Evolutionary conservation across 306 rosid species (phyloP).

Genomic region (Casuarina glauca): DNA sequence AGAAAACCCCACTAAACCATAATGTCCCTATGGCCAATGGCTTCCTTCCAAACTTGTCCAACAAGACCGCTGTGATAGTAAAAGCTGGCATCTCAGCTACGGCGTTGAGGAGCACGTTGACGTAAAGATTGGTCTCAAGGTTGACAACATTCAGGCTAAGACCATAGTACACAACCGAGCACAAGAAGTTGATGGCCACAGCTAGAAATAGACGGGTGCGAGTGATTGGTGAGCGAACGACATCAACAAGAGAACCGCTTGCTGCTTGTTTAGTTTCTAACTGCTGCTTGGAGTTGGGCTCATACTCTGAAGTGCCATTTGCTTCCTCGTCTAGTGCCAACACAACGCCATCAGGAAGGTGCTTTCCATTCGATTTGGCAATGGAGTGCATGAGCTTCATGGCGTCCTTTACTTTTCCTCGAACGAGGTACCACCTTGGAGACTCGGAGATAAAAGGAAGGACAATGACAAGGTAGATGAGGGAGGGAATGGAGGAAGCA

Average conservation of each 20-base stretch:
- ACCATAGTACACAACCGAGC: constrained; percentile 80
- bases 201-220: constrained; percentile 64
- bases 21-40: constrained; percentile 68
- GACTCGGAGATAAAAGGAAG: constrained; percentile 81
- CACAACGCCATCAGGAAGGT: constrained; percentile 52
- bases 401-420: constrained; percentile 63
- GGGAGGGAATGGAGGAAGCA: constrained; percentile 69
- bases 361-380: constrained; percentile 53
- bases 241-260: constrained; percentile 64
- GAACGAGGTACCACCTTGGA: constrained; percentile 91
- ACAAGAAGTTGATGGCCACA: constrained; percentile 54
- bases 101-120: constrained; percentile 69
- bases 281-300: constrained; percentile 1
- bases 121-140: constrained; percentile 63
- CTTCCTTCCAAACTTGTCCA: constrained; percentile 62
- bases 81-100: constrained; percentile 92
- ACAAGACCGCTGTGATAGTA: constrained; percentile 58
- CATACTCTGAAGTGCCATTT: background rate
- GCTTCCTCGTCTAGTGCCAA: constrained; percentile 65
- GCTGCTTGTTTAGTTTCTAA: constrained; percentile 35
- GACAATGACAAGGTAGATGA: constrained; percentile 51
- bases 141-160: constrained; percentile 73
- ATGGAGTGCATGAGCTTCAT: constrained; percentile 60
- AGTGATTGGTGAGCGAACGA: constrained; percentile 52
- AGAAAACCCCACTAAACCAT: constrained; percentile 85